phyloP scores from a whole-genome alignment of 2,329 filamentous ascomycete species.

The Nothophaeocryptopus gaeumannii region DNA sequence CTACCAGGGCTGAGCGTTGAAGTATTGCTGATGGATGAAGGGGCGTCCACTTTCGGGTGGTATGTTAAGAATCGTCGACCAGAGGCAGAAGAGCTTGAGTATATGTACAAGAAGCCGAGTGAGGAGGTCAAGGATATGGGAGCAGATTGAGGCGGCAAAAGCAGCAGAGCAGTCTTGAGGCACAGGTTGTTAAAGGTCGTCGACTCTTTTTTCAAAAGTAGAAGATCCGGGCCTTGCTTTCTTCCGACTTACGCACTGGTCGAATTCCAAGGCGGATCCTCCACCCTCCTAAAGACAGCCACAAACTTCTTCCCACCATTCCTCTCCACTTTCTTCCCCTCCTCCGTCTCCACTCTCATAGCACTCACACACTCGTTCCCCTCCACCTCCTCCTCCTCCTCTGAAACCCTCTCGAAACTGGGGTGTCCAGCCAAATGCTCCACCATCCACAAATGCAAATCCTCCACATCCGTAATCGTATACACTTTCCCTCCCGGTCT shows the following conservation, averaged over 20 bases:
- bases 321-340: constrained; percentile 92
- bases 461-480: constrained; percentile 96
- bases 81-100: no score
- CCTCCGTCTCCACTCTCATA: constrained; percentile 85
- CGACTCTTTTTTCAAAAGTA: no score
- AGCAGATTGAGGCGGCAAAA: no score
- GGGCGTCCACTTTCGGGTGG: no score
- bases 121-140: no score
- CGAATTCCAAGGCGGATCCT: constrained; percentile 72
- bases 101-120: no score
- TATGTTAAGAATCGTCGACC: no score
- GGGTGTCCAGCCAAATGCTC: constrained; percentile 75
- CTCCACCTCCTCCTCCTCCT: constrained; percentile 57
- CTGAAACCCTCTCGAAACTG: constrained; percentile 70
- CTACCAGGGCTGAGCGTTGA: no score
- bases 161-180: no score
- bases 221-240: no score
- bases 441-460: constrained; percentile 91
- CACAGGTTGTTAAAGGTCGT: no score
- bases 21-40: no score
- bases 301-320: constrained; percentile 91
- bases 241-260: not conserved
- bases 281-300: constrained; percentile 76
- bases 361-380: constrained; percentile 67
- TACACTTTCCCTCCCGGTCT: constrained; percentile 83